Evolutionary conservation across 768 basidiomycete species (phyloP).

Genomic region (Sarcomyxa edulis): DNA sequence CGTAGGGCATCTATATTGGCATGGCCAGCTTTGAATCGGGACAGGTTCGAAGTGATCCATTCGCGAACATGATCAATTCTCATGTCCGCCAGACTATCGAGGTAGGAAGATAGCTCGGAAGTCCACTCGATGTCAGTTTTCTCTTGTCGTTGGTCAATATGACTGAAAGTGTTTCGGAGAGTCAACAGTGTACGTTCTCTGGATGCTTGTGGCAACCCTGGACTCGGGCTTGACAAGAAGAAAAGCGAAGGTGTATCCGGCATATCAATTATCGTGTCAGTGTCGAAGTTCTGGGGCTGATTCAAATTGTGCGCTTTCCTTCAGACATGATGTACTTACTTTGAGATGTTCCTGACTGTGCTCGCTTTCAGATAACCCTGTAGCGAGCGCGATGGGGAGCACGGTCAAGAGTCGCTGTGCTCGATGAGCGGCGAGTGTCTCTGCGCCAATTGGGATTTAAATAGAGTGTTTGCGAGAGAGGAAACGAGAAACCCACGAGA

Average conservation of each 20-base stretch:
- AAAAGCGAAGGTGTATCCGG: constrained; percentile 32
- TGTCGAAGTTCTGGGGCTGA: constrained; percentile 45
- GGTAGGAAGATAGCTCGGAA: constrained; percentile 26
- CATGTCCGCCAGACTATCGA: constrained; percentile 32
- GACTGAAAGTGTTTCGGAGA: too few relatives aligned
- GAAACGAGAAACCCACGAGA: constrained; percentile 39
- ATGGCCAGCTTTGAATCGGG: constrained; percentile 38
- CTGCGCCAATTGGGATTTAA: constrained; percentile 20
- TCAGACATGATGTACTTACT: too few relatives aligned
- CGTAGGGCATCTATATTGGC: constrained; percentile 40
- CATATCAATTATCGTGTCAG: constrained; percentile 31
- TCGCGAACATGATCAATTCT: constrained; percentile 42
- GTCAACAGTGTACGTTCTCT: too few relatives aligned
- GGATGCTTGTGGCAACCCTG: too few relatives aligned
- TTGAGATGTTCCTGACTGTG: constrained; percentile 45
- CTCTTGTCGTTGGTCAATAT: constrained; percentile 24
- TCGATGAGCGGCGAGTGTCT: constrained; percentile 45
- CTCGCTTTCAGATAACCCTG: constrained; percentile 39
- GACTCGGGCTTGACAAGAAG: constrained; percentile 22
- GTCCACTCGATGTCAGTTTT: constrained; percentile 38
- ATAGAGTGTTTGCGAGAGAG: neutral
- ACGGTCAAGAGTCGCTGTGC: constrained; percentile 34
- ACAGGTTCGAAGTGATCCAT: constrained; percentile 47
- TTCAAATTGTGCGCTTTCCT: too few relatives aligned
- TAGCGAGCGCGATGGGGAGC: constrained; percentile 42